Conservation (phyloP, 371 early-diverging fungal species). For the Mortierella sp. region DNA sequence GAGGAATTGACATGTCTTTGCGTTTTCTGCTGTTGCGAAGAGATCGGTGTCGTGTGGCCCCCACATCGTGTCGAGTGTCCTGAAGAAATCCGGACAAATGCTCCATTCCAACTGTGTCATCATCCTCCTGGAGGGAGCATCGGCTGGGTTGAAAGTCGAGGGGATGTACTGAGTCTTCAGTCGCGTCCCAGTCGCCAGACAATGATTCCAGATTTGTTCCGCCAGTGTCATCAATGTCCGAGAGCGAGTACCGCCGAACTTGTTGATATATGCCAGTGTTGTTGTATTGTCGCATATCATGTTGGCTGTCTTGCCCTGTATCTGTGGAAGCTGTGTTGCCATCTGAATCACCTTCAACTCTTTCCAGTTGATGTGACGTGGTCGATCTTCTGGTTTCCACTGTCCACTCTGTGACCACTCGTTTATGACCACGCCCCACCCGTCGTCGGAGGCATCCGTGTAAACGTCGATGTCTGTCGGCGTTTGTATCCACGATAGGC, state of each 20-base stretch:
- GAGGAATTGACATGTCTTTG: too few relatives aligned
- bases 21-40: too few relatives aligned
- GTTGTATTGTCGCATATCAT: constrained; percentile 35
- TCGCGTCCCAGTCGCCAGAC: constrained; percentile 6
- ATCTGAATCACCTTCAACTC: not conserved
- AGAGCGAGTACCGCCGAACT: too few relatives aligned
- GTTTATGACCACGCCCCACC: constrained; percentile 3
- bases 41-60: constrained; percentile 28
- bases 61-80: constrained; percentile 7
- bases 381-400: not conserved
- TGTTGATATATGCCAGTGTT: constrained; percentile 23
- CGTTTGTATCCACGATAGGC: not conserved
- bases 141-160: constrained; percentile 39
- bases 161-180: constrained; percentile 31
- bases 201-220: too few relatives aligned
- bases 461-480: too few relatives aligned
- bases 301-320: constrained; percentile 1
- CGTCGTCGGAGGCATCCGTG: constrained; percentile 11
- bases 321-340: not conserved
- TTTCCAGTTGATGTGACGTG: constrained; percentile 11
- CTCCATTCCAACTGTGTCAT: constrained; percentile 21
- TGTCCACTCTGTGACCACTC: not conserved
- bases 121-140: constrained; percentile 27
- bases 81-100: not conserved
- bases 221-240: too few relatives aligned